A percentile compares a stretch with the other conserved stretches of the same genome.
Evolutionary conservation across 2,329 filamentous ascomycete genomes (phyloP).

Genomic region (Pseudofabraea citricarpa): DNA sequence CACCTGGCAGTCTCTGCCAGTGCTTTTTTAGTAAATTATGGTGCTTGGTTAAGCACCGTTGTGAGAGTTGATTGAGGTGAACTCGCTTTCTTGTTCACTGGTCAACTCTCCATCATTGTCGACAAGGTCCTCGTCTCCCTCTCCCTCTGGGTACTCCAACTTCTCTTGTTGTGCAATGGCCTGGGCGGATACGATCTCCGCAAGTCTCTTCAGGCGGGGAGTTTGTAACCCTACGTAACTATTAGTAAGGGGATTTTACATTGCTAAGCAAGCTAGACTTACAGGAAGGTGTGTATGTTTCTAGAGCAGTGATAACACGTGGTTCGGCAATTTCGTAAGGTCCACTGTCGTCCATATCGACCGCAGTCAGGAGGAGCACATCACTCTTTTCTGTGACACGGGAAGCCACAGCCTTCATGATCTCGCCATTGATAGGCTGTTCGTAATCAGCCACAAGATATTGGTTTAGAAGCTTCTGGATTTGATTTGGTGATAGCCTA

Average conservation of each 20-base stretch:
- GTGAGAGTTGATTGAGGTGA: too few species aligned
- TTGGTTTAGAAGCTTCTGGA: slow-evolving; percentile 97
- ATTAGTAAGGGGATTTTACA: slow-evolving; percentile 24
- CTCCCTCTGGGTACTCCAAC: slow-evolving; percentile 51
- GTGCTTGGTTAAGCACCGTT: slow-evolving; percentile 16
- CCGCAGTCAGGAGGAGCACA: slow-evolving; percentile 84
- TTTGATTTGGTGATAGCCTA: slow-evolving; percentile 96
- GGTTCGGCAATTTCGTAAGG: slow-evolving; percentile 98
- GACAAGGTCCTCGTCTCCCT: slow-evolving; percentile 42
- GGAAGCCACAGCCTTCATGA: slow-evolving; percentile 98
- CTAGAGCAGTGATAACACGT: slow-evolving; percentile 87
- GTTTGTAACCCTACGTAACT: slow-evolving; percentile 77
- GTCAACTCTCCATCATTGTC: slow-evolving; percentile 31
- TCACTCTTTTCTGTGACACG: slow-evolving; percentile 98
- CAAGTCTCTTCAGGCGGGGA: slow-evolving; percentile 85
- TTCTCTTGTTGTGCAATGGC: slow-evolving; percentile 94
- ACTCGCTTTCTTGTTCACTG: too few species aligned
- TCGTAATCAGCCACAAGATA: slow-evolving; percentile 98
- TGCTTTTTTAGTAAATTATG: too few species aligned
- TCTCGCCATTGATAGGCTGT: slow-evolving; percentile 98
- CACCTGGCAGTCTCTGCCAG: too few species aligned
- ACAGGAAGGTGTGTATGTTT: slow-evolving; percentile 98
- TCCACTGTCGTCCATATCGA: slow-evolving; percentile 98
- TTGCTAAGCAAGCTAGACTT: slow-evolving; percentile 35
- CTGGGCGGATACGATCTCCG: slow-evolving; percentile 97